A percentile compares a stretch with the other conserved stretches of the same genome.
Evolutionary conservation across 106 monocot genomes (phyloP).

Genomic region (Triglochin maritima): DNA sequence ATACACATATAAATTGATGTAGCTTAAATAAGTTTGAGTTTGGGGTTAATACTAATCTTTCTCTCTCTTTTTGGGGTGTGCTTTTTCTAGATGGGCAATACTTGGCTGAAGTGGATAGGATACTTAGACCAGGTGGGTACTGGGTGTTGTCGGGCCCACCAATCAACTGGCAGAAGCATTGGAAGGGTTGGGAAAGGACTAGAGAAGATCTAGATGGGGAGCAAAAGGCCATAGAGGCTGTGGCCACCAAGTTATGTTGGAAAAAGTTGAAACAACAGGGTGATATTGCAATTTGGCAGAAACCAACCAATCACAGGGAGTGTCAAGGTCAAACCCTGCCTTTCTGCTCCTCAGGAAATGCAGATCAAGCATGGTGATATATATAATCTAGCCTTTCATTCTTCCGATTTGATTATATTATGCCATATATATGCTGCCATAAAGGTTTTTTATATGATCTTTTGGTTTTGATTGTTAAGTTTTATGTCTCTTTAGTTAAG

Average conservation of each 20-base stretch:
- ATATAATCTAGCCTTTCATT: neutral
- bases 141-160: conserved; percentile 55
- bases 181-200: conserved; percentile 35
- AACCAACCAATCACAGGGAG: conserved; percentile 31
- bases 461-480: too few species aligned
- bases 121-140: conserved; percentile 49
- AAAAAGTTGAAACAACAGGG: conserved; percentile 37
- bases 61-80: neutral
- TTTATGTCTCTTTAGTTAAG: too few species aligned
- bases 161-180: conserved; percentile 34
- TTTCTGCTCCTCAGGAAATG: conserved; percentile 23
- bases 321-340: conserved; percentile 22
- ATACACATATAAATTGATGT: too few species aligned
- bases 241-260: conserved; percentile 40
- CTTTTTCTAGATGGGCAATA: conserved; percentile 24
- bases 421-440: too few species aligned
- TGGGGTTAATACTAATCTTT: neutral
- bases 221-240: conserved; percentile 29
- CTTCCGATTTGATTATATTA: neutral
- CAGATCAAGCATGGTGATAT: conserved; percentile 41
- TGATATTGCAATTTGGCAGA: conserved; percentile 56
- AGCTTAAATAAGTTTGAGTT: too few species aligned
- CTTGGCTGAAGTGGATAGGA: conserved; percentile 36
- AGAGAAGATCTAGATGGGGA: conserved; percentile 32
- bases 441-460: too few species aligned